These are phyloP conservation scores for Extremus antarcticus DNA, from an alignment of 495 filamentous ascomycete species.

Conservation along the genomic window DNA sequence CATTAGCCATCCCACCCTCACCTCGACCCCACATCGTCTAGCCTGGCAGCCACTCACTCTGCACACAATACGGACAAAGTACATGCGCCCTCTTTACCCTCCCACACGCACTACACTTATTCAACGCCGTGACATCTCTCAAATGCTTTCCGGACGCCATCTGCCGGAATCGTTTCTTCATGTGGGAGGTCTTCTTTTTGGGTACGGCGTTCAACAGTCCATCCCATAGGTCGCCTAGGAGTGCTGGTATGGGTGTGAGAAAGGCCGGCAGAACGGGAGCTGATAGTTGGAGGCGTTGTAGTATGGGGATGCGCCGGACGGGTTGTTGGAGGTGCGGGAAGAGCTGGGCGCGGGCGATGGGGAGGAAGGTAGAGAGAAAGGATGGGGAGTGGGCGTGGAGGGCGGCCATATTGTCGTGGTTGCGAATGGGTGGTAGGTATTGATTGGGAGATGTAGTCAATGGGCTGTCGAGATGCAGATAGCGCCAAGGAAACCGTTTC, in stretches of 20 bases:
- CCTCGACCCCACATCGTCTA: neutral
- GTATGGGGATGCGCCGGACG: conserved; percentile 13
- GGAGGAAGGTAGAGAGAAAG: conserved; percentile 27
- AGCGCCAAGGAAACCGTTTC: neutral
- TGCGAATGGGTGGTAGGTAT: no score
- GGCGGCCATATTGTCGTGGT: conserved; percentile 18
- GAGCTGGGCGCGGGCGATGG: conserved; percentile 25
- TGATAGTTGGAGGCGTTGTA: conserved; percentile 12
- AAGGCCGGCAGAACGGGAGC: conserved; percentile 17
- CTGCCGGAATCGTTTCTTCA: conserved; percentile 85
- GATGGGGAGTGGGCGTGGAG: conserved; percentile 20
- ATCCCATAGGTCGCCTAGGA: conserved; percentile 78
- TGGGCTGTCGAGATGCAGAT: neutral
- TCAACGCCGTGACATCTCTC: conserved; percentile 76
- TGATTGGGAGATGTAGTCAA: neutral
- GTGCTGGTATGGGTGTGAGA: conserved; percentile 30
- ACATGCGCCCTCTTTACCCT: conserved; percentile 76
- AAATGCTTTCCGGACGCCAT: conserved; percentile 80
- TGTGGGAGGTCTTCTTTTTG: conserved; percentile 98
- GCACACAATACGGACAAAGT: conserved; percentile 74
- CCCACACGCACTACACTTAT: conserved; percentile 81
- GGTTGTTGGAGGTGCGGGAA: conserved; percentile 21
- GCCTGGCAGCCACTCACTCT: conserved; percentile 36
- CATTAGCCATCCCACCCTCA: neutral
- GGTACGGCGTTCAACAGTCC: conserved; percentile 84